Base-by-base conservation (phyloP, 2,329 filamentous ascomycete species). In the Thermoascus crustaceus region DNA sequence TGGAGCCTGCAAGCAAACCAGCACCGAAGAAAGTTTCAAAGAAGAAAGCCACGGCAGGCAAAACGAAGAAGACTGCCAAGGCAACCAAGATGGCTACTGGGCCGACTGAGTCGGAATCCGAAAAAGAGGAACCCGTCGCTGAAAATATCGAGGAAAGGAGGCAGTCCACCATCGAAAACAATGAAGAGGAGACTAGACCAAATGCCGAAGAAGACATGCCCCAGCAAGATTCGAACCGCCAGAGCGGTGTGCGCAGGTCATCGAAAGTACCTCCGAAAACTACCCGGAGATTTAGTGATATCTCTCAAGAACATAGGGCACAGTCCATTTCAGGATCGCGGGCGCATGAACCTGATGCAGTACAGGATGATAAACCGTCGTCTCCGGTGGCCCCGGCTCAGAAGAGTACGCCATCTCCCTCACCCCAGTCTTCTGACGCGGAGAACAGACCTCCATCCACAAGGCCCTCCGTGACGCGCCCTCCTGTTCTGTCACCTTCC, bases 381-480 rank as follows among this genome's bases (percentile, higher is more conserved):
- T 58, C 54, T n/a, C 53, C 55, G 14, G 44, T 52, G 6, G 48
- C 52, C 7, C 43, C 46, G 20, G 36, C 41, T 57, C 75, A 52
- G 17, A 50, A 53, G 37, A 49, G 45, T 8, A 73, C 76, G 0
- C 79, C 78, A 0, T 83, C 80, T 0, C 73, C 73, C 11, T 83
- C 82, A 1, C 80, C 80, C 0, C 82, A 85, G 47, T 81, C 82
- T 1, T 88, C 84, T 0, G 81, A 91, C 53, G 82, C 81, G 0
- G 85, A 91, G 57, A 89, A 89, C 47, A 78, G 75, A 31, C 82
- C 82, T 1, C 84, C 84, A 0, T 83, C 81, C 1, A 78, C 78
- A 4, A 75, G 69, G 35, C 74, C 73, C 1, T 66, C 71, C 2
- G 67, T 66, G 34, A 69, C 63, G 43, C 50, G 62, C 39, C 45